Conservation (phyloP, 2,329 filamentous ascomycete species). For the Alternaria sp. region DNA sequence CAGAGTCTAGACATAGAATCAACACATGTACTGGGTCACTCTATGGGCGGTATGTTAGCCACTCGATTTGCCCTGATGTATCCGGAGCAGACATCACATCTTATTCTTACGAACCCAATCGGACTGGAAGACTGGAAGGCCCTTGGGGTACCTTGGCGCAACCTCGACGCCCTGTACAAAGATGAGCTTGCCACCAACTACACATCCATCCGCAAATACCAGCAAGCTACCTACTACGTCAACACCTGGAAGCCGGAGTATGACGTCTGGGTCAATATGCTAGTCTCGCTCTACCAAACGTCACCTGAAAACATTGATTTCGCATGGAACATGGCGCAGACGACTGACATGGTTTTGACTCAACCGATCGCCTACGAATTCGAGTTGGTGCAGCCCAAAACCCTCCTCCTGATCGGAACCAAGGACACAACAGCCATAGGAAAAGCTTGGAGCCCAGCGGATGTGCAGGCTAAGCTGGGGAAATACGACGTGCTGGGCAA, state of each 20-base stretch:
- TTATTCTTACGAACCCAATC: constrained; percentile 63
- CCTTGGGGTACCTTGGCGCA: constrained; percentile 36
- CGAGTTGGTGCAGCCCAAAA: constrained; percentile 55
- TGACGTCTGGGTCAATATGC: constrained; percentile 66
- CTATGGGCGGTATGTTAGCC: constrained; percentile 64
- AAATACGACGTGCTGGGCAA: constrained; percentile 62
- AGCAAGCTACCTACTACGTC: constrained; percentile 43
- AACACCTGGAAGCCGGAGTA: constrained; percentile 59
- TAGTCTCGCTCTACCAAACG: constrained; percentile 60
- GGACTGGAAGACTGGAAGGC: constrained; percentile 64
- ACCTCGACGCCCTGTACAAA: constrained; percentile 27
- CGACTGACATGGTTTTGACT: constrained; percentile 65
- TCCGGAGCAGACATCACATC: constrained; percentile 53
- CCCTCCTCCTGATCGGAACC: constrained; percentile 61
- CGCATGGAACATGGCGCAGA: constrained; percentile 59
- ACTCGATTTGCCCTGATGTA: constrained; percentile 63
- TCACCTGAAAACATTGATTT: constrained; percentile 55
- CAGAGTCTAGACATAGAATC: constrained; percentile 55
- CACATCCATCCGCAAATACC: constrained; percentile 36
- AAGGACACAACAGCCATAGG: constrained; percentile 66
- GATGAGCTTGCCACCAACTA: constrained; percentile 36
- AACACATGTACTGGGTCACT: constrained; percentile 63
- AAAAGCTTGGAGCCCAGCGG: constrained; percentile 57
- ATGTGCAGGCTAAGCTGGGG: constrained; percentile 51
- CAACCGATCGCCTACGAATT: constrained; percentile 64